These are phyloP conservation scores for Lineolata rhizophorae DNA, from an alignment of 495 filamentous ascomycete species.

Conservation along the genomic window DNA sequence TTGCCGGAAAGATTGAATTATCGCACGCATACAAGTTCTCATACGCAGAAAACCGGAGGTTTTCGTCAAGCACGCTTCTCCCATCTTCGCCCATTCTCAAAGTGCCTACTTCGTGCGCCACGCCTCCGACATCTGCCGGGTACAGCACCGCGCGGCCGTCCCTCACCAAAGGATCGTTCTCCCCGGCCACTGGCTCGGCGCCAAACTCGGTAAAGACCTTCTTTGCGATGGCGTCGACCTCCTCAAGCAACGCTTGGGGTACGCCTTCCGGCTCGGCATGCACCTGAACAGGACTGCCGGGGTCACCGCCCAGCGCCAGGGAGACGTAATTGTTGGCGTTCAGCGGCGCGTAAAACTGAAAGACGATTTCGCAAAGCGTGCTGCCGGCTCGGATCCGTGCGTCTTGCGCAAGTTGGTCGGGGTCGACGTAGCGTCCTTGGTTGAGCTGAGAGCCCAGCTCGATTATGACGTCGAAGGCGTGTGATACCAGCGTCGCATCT, in stretches of 20 bases:
- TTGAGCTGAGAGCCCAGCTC: constrained; percentile 1
- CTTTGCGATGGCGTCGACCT: background rate
- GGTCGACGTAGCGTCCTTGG: constrained; percentile 1
- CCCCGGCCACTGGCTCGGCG: background rate
- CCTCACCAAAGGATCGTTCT: background rate
- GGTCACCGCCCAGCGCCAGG: background rate
- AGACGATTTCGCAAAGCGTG: constrained; percentile 1
- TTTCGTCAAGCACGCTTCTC: background rate
- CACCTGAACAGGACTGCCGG: background rate
- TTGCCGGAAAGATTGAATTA: constrained; percentile 1
- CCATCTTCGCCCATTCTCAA: background rate
- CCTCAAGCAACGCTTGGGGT: background rate
- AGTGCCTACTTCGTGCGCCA: constrained; percentile 1
- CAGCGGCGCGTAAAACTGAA: constrained; percentile 1
- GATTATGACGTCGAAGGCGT: constrained; percentile 1
- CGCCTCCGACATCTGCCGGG: background rate
- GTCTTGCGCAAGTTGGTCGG: background rate
- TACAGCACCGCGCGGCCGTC: background rate
- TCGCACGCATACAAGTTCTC: constrained; percentile 2
- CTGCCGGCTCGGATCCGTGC: background rate
- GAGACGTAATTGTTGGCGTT: background rate
- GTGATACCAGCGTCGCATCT: background rate
- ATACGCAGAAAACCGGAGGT: background rate
- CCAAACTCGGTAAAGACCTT: background rate
- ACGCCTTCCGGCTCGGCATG: background rate